phyloP scores from a whole-genome alignment of 208 protist species.

The Entamoeba histolytica region DNA sequence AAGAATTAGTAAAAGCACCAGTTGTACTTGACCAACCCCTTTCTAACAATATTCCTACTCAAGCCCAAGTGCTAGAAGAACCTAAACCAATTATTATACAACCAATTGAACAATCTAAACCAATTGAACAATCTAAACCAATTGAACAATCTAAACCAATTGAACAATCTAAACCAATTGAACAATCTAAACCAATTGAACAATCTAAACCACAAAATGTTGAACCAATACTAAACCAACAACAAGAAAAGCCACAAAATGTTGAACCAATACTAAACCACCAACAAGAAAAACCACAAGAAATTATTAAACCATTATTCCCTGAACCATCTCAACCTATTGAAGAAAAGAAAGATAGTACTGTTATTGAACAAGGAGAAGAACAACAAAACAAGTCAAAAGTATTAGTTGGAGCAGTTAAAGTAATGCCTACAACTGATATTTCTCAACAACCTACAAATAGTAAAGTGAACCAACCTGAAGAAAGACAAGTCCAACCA shows the following conservation, averaged over 20 bases:
- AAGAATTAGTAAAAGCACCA: neutral
- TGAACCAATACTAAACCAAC: neutral
- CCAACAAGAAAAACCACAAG: too few relatives aligned
- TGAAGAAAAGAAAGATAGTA: too few relatives aligned
- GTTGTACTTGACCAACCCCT: too few relatives aligned
- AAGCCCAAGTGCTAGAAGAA: too few relatives aligned
- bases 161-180: neutral
- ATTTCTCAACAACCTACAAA: neutral
- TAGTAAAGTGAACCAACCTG: too few relatives aligned
- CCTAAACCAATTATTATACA: too few relatives aligned
- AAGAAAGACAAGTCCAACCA: neutral
- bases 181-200: neutral
- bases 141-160: neutral
- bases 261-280: too few relatives aligned
- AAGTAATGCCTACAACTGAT: neutral
- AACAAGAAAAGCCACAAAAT: neutral
- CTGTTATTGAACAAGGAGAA: neutral
- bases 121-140: neutral
- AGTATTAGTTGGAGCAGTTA: neutral
- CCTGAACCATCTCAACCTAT: too few relatives aligned
- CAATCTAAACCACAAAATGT: neutral
- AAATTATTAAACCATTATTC: too few relatives aligned
- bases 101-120: neutral
- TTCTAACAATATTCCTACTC: too few relatives aligned
- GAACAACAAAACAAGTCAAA: neutral